These are phyloP conservation scores for Trametes coccinea DNA, from an alignment of 768 basidiomycete species.

Conservation along the genomic window DNA sequence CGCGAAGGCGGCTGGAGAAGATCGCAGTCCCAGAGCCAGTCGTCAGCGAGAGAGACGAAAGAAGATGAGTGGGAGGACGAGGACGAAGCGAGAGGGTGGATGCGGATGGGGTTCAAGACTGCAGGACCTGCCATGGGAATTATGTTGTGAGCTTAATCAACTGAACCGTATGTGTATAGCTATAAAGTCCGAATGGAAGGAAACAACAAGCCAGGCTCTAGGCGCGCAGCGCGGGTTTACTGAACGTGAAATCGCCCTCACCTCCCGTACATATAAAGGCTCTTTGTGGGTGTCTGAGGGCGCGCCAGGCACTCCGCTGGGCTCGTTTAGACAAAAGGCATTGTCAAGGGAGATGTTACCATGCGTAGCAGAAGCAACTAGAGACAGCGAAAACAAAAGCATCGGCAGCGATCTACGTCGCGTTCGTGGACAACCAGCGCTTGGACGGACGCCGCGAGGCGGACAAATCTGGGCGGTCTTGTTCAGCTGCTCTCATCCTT, in stretches of 20 bases:
- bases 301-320: neutral
- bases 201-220: neutral
- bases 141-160: conserved; percentile 5
- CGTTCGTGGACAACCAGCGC: neutral
- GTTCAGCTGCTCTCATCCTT: neutral
- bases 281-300: neutral
- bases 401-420: neutral
- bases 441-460: neutral
- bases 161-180: conserved; percentile 14
- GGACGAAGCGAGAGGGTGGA: conserved; percentile 12
- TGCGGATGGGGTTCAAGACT: conserved; percentile 16
- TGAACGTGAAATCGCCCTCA: neutral
- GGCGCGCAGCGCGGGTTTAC: conserved; percentile 11
- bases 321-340: conserved; percentile 9
- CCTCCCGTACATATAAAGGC: neutral
- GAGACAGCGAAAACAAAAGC: conserved; percentile 7
- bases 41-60: neutral
- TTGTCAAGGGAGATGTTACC: conserved; percentile 5
- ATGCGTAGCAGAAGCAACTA: neutral
- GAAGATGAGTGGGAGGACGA: conserved; percentile 1
- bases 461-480: neutral
- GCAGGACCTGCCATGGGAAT: conserved; percentile 10
- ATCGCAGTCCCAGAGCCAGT: conserved; percentile 10
- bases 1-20: conserved; percentile 7
- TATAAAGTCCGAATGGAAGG: conserved; percentile 4